Evolutionary conservation across 164 flowering plant species (phyloP), one percentile per base, ranked within the genome.

Genomic region (Malania oleifera): DNA sequence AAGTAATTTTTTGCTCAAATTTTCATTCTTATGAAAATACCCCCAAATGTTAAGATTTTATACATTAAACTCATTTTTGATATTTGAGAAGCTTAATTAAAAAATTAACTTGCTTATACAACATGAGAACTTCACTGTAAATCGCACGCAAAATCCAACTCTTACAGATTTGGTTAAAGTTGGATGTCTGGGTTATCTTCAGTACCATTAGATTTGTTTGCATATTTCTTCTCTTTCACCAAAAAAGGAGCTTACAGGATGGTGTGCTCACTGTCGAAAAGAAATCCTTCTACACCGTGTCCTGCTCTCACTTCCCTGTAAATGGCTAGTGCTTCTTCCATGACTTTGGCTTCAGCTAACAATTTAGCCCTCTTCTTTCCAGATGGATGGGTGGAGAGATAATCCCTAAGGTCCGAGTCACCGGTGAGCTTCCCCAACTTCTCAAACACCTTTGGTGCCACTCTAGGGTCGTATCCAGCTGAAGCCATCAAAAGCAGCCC

Each of bases 311-410:
- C 67, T 63, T 95, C 91, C 55, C 81, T 63, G 67, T 89, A 95
- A 23, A 95, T 67, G 22, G 63, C 1, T 2, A 91, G 74, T 7
- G 99, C 97, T 78, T 95, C 99, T 66, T 95, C 89, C 99, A 95
- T 95, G 49, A 91, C 93, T 57, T 82, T 69, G 55, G 99, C 95
- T 65, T 77, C 77, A 24, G 80, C 76, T 40, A 95, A 79, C 70
- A 87, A 29, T 46, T 80, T 68, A 50, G 95, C 86, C 75, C 97
- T 78, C 68, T 78, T 90, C 75, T 82, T 83, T 10, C 97, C 97
- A 25, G 97, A 91, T 56, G 99, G 99, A 69, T 91, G 99, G 12
- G 99, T 88, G 9, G 96, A 82, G 29, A 93, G 90, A 70, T 91
- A 95, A 66, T 91, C 89, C 63, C 63, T 65, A 46, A 85, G 56